Evolutionary conservation across 1,284 basidiomycete genomes (phyloP), one percentile per base, ranked within the genome.

Genomic region (Ceratobasidium sp.): DNA sequence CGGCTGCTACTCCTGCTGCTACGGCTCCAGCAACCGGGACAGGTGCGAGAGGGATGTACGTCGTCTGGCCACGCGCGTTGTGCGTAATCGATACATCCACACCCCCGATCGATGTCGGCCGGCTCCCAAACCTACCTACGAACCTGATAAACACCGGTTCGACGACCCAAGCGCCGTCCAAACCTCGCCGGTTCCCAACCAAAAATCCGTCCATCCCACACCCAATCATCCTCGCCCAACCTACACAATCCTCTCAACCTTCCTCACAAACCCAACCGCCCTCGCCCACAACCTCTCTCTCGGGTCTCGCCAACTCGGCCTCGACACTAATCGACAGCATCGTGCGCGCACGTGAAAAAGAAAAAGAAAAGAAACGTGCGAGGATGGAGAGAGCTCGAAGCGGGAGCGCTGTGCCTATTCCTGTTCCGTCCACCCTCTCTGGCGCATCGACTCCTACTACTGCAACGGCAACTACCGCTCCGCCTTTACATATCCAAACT

Each of bases 41-140:
- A 73, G 70, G 57, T 67, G 73, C 77, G 52, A 77, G 48, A 33
- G 79, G 62, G 23, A 75, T 75, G 73, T 75, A 75, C 23, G 62
- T 52, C 23, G 50, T 75, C 73, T 75, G 73, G 73, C 73, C 73
- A 10, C 61, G 73, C 15, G 48, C 73, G 9, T 61, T 75, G 2
- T 75, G 73, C 50, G 73, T 75, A 4, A 61, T 65, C 1, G 73
- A 75, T 17, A 75, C 46, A 20, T 28, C 46, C 13, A 40, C 33
- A 17, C 33, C 73, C 10, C 33, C 61, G 7, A 75, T 75, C n/a
- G 73, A 75, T 50, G 62, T 66, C 12, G 17, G 48, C 26, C 61
- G 61, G 20, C 28, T 75, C 2, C 73, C 73, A 20, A 65, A 44
- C 23, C 26, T 65, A 20, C 73, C 73, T 1, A 20, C 50, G 17